Base-by-base conservation (phyloP, 2,329 filamentous ascomycete species). In the Pseudopyrenochaeta lycopersici region DNA sequence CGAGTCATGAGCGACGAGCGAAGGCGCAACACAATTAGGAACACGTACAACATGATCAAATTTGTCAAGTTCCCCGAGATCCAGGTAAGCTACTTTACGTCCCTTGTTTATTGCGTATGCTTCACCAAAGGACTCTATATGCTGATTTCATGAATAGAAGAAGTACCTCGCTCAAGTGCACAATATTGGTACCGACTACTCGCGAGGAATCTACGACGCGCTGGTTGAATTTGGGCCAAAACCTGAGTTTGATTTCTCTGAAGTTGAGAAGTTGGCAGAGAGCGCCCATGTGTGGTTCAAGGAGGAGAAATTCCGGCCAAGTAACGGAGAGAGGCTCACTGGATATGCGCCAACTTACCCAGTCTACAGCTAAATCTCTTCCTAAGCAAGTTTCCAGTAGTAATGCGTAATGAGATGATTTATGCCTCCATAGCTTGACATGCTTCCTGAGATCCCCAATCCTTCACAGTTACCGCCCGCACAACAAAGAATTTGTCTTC, bases 111-210 rank as follows among this genome's bases (percentile, higher is more conserved):
- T 27, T 27, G 4, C 29, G 17, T 20, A 15, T 27, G 20, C n/a
- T 33, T 14, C 15, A 33, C 20, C 17, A 48, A 30, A 6, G 9
- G 4, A 7, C 38, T 7, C 1, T 15, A 2, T n/a, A 17, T 27
- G 23, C 9, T 35, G 32, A 32, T 35, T 11, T 51, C 60, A 32
- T 11, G 1, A 47, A 58, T 43, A 69, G 66, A 77, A 79, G 55
- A 82, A 82, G 54, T 85, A 84, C 60, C 74, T 85, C 1, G 80
- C 81, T 1, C 83, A 85, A 66, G 73, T 80, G 43, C 80, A 82
- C 67, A 79, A 80, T 55, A 82, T 84, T 43, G 74, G 75, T 6
- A 74, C 76, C 1, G 79, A 79, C 45, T 83, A 82, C 48, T 74
- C 81, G 0, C 67, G 74, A 44, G 80, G 76, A 4, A 78, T 84